Conservation (phyloP, 495 filamentous ascomycete genomes). For the Geoglossum glabrum region DNA sequence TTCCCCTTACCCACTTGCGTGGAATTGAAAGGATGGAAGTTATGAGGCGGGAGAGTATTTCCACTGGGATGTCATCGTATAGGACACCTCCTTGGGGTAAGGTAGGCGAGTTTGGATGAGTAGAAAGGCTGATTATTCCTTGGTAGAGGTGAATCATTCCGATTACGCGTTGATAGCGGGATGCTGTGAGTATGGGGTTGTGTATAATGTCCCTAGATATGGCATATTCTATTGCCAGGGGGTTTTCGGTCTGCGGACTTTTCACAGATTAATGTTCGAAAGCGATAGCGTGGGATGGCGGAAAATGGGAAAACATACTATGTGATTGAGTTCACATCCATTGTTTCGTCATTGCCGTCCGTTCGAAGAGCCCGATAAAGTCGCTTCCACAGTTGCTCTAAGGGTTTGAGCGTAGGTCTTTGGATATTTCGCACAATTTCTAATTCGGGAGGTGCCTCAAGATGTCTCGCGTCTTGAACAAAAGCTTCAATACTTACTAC, state of each 20-base stretch:
- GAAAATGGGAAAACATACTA: not conserved
- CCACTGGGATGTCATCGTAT: not conserved
- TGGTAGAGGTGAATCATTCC: not conserved
- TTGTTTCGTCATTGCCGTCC: not conserved
- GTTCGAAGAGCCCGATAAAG: not conserved
- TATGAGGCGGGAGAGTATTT: not conserved
- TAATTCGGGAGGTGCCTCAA: not conserved
- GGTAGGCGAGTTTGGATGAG: not conserved
- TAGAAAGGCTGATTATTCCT: not conserved
- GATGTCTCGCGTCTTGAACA: not conserved
- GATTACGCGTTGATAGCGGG: not conserved
- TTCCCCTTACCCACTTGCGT: not conserved
- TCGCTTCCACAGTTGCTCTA: not conserved
- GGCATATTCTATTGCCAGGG: not conserved
- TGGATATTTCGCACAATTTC: not conserved
- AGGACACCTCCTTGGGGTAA: not conserved
- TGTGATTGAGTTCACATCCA: not conserved
- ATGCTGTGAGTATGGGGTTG: not conserved
- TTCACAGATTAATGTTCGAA: not conserved
- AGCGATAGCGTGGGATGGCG: not conserved
- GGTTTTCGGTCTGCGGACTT: not conserved
- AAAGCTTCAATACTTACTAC: not conserved
- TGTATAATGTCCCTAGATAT: not conserved
- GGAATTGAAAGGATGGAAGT: slow-evolving; percentile 1
- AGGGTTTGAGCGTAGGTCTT: not conserved